Evolutionary conservation across 1,284 basidiomycete species (phyloP).

Genomic region (Xerocomus amazonicus): DNA sequence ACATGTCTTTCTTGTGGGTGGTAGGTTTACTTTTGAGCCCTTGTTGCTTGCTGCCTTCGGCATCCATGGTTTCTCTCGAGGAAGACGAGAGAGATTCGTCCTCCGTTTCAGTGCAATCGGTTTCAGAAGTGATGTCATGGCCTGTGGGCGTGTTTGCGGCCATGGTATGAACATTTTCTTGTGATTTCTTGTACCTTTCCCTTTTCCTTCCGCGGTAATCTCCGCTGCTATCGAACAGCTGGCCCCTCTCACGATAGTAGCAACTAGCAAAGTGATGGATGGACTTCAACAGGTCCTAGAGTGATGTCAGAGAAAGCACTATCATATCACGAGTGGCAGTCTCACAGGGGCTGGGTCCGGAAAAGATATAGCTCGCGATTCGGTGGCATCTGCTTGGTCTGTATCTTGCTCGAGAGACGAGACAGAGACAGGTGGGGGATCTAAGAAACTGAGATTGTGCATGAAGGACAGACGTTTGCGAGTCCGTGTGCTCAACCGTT

Average conservation of each 20-base stretch:
- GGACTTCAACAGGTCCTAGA: constrained; percentile 65
- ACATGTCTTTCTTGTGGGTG: constrained; percentile 55
- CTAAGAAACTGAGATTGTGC: constrained; percentile 40
- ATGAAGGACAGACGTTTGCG: constrained; percentile 38
- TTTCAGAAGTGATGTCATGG: constrained; percentile 15
- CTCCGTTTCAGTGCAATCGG: constrained; percentile 18
- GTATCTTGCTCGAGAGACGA: constrained; percentile 12
- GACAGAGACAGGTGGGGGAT: constrained; percentile 9
- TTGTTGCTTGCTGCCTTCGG: constrained; percentile 13
- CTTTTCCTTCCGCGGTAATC: constrained; percentile 45
- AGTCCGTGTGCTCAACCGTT: constrained; percentile 26
- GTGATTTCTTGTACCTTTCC: constrained; percentile 7
- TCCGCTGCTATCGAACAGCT: constrained; percentile 50
- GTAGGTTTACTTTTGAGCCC: constrained; percentile 7
- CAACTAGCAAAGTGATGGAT: constrained; percentile 64
- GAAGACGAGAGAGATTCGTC: too few relatives aligned
- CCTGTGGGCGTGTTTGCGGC: constrained; percentile 10
- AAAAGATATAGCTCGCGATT: constrained; percentile 10
- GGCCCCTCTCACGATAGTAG: constrained; percentile 59
- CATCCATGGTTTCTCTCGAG: constrained; percentile 15
- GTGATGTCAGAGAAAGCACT: constrained; percentile 8
- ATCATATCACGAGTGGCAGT: constrained; percentile 2
- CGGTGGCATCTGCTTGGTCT: background rate
- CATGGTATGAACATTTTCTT: constrained; percentile 25
- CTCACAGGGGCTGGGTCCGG: constrained; percentile 49